Percentiles rank a stretch among this genome's conserved stretches.
Conservation (phyloP, 169 alveolate species). For the Plasmodium relictum region DNA sequence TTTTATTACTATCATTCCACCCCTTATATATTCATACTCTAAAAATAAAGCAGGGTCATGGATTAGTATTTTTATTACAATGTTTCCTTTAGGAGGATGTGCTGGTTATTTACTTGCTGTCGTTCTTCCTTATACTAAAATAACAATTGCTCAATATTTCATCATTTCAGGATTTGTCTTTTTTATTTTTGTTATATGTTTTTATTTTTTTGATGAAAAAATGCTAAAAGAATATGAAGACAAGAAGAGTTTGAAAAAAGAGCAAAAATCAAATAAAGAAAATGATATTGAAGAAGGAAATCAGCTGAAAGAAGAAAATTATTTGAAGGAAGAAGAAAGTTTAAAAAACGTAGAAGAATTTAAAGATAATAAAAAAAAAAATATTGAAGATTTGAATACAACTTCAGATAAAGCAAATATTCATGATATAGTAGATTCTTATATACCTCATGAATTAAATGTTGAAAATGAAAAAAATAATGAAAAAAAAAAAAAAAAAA, state of each 20-base stretch:
- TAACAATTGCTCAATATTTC: conserved; percentile 42
- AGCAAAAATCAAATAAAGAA: background rate
- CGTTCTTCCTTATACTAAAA: background rate
- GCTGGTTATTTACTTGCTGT: conserved; percentile 37
- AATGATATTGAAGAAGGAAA: conserved; percentile 21
- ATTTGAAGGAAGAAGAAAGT: background rate
- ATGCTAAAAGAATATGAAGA: conserved; percentile 35
- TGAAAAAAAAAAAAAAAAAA: background rate
- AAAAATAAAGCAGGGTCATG: conserved; percentile 65
- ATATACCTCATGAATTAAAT: background rate
- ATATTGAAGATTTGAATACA: no score
- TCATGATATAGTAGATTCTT: background rate
- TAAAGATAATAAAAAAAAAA: no score
- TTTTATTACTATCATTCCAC: conserved; percentile 46
- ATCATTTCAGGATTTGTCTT: conserved; percentile 5
- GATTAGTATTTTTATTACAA: conserved; percentile 51
- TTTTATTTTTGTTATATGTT: background rate
- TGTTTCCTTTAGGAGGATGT: conserved; percentile 64
- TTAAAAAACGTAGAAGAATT: background rate
- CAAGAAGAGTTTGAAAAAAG: conserved; percentile 28
- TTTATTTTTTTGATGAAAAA: conserved; percentile 42
- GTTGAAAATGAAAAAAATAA: background rate
- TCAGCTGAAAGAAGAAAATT: background rate
- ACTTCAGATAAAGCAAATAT: no score
- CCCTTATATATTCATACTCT: conserved; percentile 50